A percentile compares a stretch with the other conserved stretches of the same genome.
These are phyloP conservation scores for Vachellia collinsii DNA, from an alignment of 306 rosid genomes.

Conservation along the genomic window DNA sequence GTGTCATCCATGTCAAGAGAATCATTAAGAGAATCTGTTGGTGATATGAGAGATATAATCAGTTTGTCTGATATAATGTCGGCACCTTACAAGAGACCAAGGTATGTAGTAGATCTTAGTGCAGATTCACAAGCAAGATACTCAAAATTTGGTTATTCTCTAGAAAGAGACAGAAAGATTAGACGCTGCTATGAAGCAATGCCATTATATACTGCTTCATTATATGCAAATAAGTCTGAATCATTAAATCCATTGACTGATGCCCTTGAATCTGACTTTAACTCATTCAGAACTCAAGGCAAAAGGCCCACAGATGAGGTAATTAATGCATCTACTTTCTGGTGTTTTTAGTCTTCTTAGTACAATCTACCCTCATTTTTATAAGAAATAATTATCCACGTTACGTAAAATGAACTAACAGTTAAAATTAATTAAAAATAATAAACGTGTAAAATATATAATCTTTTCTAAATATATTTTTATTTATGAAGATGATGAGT, in stretches of 20 bases:
- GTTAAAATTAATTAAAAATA: too few relatives aligned
- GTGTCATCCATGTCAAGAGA: slow-evolving; percentile 27
- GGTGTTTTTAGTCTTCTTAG: not conserved
- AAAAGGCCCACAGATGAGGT: slow-evolving; percentile 35
- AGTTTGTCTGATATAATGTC: slow-evolving; percentile 25
- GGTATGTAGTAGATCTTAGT: not conserved
- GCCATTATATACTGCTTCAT: not conserved
- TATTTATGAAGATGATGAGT: too few relatives aligned
- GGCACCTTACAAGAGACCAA: not conserved
- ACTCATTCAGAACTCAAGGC: slow-evolving; percentile 8
- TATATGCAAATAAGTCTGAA: not conserved
- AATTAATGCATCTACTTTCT: slow-evolving; percentile 23
- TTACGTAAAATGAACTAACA: too few relatives aligned
- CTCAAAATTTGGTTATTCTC: not conserved
- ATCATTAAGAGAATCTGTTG: slow-evolving; percentile 29
- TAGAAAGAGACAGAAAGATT: slow-evolving; percentile 25
- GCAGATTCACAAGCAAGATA: slow-evolving; percentile 6
- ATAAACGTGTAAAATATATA: too few relatives aligned
- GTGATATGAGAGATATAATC: slow-evolving; percentile 25
- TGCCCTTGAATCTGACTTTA: slow-evolving; percentile 9
- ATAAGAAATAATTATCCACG: too few relatives aligned
- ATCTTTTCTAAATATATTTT: too few relatives aligned
- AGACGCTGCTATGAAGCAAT: slow-evolving; percentile 2
- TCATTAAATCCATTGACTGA: slow-evolving; percentile 18
- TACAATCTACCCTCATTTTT: not conserved